Base-by-base conservation (phyloP, 169 alveolate species). In the Plasmodium cynomolgi region DNA sequence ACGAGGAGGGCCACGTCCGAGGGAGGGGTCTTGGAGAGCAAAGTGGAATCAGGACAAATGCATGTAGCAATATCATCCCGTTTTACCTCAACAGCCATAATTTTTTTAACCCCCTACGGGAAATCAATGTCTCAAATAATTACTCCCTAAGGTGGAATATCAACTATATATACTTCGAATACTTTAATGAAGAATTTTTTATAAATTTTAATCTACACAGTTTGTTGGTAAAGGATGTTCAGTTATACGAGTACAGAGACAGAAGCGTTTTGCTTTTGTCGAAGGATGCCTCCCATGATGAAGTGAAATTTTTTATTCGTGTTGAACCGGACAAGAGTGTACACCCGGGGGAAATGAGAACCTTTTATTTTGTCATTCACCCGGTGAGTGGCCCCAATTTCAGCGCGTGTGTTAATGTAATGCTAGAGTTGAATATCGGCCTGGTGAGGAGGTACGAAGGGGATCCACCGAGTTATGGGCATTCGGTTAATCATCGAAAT, bases 281-380 rank as follows among this genome's bases (percentile, higher is more conserved):
- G 17, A 33, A 54, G n/a, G 86, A 86, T 4, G 50, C 47, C 41
- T 23, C 15, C 3, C 50, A 77, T 3, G 26, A 41, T 34, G 80
- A 84, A 71, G 33, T 84, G 31, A 84, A 33, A 13, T 71, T 71
- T 71, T 3, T 23, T 31, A 8, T n/a, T 23, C 41, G 17, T 77
- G 9, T 75, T 54, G 93, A 50, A 34, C 47, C 20, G 33, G 81
- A 75, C 31, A 44, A 37, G 7, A 73, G 68, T 54, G 44, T 54
- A 9, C 29, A 86, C 29, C 9, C 54, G 26, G 13, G 44, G 54
- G 81, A 75, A 75, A 50, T 58, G 81, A 44, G 93, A 5, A 54
- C 44, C 31, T 86, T 86, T 86, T 86, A 86, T 71, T 86, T 86
- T 75, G 62, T 50, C 81, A 77, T 86, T 15, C 23, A 77, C 15